Evolutionary conservation across 2,329 filamentous ascomycete species (phyloP).

Genomic region (Alternaria metachromatica): DNA sequence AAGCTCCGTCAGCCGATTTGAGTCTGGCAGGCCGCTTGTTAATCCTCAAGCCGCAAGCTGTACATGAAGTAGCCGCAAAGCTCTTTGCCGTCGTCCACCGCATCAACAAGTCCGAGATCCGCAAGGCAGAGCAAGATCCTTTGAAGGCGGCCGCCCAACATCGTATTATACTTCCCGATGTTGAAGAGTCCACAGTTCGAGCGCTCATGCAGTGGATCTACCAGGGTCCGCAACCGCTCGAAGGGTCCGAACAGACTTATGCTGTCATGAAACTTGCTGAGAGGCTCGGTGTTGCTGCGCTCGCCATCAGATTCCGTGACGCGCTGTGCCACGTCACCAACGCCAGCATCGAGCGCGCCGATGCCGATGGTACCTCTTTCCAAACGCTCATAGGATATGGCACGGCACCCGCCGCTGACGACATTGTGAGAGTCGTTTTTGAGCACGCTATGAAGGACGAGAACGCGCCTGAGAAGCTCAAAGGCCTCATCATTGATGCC

Average conservation of each 20-base stretch:
- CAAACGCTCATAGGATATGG: constrained; percentile 7
- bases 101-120: constrained; percentile 16
- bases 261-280: constrained; percentile 21
- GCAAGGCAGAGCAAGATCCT: neutral
- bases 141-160: constrained; percentile 26
- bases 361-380: constrained; percentile 4
- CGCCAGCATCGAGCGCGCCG: constrained; percentile 8
- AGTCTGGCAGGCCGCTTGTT: neutral
- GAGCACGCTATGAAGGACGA: constrained; percentile 21
- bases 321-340: constrained; percentile 11
- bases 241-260: constrained; percentile 25
- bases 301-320: constrained; percentile 21
- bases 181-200: constrained; percentile 11
- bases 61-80: constrained; percentile 4
- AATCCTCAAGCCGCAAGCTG: constrained; percentile 19
- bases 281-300: constrained; percentile 13
- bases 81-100: constrained; percentile 8
- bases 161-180: constrained; percentile 17
- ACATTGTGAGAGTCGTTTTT: constrained; percentile 23
- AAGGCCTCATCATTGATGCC: constrained; percentile 17
- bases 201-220: constrained; percentile 31
- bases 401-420: neutral
- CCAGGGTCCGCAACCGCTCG: no score
- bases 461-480: constrained; percentile 14
- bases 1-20: neutral